Base-by-base conservation (phyloP, 2,329 filamentous ascomycete species). In the Amphichorda felina region DNA sequence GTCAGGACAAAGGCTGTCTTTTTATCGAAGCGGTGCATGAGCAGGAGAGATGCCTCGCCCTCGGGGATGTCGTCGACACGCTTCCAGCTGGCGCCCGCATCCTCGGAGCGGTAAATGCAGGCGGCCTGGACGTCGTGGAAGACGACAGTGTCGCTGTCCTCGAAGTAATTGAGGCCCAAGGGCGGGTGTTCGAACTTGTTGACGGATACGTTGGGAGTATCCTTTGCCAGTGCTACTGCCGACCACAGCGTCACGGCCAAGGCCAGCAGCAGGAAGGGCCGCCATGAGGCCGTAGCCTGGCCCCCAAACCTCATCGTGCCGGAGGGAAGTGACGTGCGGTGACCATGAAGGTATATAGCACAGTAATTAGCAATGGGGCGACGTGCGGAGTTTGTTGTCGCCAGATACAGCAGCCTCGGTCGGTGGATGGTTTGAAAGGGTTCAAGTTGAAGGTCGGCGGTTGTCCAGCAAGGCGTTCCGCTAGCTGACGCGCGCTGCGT, bases 1-100 rank as follows among this genome's bases (percentile, higher is more conserved):
- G 86, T 87, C 40, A 95, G 56, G 38, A 88, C 75, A 45, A 91
- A 89, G 19, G 91, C 93, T 36, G 82, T 78, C 43, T 79, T 69
- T 36, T 75, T 65, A 53, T 96, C 81, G 57, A 73, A 86, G 3
- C 82, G 76, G 59, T 94, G 89, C 64, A 83, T 78, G 48, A 75
- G 59, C 34, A 96, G 66, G 43, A 75, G 64, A 40, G 69, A 54
- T 11, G 76, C 72, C 43, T 70, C 63, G 37, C 76, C 75, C 37
- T 79, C 71, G 16, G 76, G 72, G 38, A 88, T 68, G 32, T 67
- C 73, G 19, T 75, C 58, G 42, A 89, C 64, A 41, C 61, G 63
- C 30, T 73, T 60, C 89, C 91, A 98, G 31, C 64, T 72, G 46
- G 72, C 72, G 45, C 91, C 93, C 27, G 83, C 87, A 61, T 96